Evolutionary conservation across 2,329 filamentous ascomycete genomes (phyloP).

Genomic region (Mariannaea elegans): DNA sequence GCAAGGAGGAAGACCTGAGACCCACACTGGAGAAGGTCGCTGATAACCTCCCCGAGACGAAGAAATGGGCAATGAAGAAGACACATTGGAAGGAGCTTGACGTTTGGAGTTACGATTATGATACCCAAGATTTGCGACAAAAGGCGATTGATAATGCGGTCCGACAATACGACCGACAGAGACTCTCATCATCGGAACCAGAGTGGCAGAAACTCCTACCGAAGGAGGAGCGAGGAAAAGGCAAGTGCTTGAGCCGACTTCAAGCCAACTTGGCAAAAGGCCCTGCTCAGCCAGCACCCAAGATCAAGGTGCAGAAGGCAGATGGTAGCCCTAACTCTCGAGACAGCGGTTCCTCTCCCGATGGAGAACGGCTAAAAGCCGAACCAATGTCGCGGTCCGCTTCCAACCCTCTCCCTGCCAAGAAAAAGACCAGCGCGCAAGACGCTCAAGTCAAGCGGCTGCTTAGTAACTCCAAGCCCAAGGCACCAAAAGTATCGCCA

Average conservation of each 20-base stretch:
- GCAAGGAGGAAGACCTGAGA: constrained; percentile 63
- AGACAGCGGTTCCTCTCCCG: constrained; percentile 46
- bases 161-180: constrained; percentile 66
- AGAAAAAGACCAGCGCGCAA: constrained; percentile 65
- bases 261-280: constrained; percentile 67
- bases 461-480: constrained; percentile 49
- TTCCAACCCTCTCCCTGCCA: constrained; percentile 60
- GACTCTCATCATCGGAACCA: constrained; percentile 63
- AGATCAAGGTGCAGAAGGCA: constrained; percentile 59
- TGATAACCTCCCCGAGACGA: constrained; percentile 55
- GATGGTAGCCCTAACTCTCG: constrained; percentile 56
- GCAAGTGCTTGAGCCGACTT: constrained; percentile 68
- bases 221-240: constrained; percentile 64
- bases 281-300: constrained; percentile 56
- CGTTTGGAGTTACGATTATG: constrained; percentile 69
- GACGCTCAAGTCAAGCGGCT: constrained; percentile 67
- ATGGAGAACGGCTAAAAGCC: constrained; percentile 42
- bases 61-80: constrained; percentile 66
- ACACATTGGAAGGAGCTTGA: constrained; percentile 71
- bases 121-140: constrained; percentile 63
- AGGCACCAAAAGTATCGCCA: constrained; percentile 48
- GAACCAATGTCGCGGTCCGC: constrained; percentile 59
- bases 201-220: constrained; percentile 71
- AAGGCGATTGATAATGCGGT: constrained; percentile 69
- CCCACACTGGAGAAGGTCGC: constrained; percentile 67